phyloP scores from a whole-genome alignment of 768 basidiomycete species.

The Boletus rubescentipes region DNA sequence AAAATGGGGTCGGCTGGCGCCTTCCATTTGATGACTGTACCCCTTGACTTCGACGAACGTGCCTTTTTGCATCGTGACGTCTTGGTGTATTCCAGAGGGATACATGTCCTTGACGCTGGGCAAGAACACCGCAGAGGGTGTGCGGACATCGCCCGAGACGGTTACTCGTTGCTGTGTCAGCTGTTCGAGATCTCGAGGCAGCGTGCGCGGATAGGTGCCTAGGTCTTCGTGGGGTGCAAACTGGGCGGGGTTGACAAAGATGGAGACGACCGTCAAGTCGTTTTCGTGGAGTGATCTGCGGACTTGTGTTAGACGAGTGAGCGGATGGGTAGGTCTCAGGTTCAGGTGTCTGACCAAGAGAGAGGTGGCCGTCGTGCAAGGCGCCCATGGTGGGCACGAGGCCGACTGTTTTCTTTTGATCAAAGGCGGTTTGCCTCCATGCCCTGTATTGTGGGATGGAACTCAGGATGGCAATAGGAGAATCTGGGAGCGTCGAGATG shows the following conservation, averaged over 20 bases:
- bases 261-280: constrained; percentile 86
- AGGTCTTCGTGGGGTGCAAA: constrained; percentile 97
- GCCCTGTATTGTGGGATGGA: constrained; percentile 59
- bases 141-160: constrained; percentile 36
- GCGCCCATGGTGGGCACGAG: constrained; percentile 99
- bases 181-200: constrained; percentile 69
- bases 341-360: constrained; percentile 64
- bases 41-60: constrained; percentile 93
- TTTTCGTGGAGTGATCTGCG: constrained; percentile 72
- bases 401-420: constrained; percentile 68
- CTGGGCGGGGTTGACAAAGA: constrained; percentile 98
- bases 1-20: constrained; percentile 80
- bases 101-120: constrained; percentile 87
- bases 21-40: constrained; percentile 92
- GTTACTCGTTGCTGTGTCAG: constrained; percentile 43
- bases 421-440: constrained; percentile 72
- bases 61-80: constrained; percentile 71
- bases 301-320: constrained; percentile 46
- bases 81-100: constrained; percentile 85
- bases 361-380: constrained; percentile 88
- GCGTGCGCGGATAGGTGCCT: constrained; percentile 84
- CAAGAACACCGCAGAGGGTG: constrained; percentile 70
- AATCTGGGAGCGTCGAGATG: constrained; percentile 24
- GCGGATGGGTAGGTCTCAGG: not conserved
- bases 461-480: constrained; percentile 49